Evolutionary conservation across 225 moss, liverwort and hornwort genomes (phyloP), one percentile per base, ranked within the genome.

Genomic region (Polytrichum formosum): DNA sequence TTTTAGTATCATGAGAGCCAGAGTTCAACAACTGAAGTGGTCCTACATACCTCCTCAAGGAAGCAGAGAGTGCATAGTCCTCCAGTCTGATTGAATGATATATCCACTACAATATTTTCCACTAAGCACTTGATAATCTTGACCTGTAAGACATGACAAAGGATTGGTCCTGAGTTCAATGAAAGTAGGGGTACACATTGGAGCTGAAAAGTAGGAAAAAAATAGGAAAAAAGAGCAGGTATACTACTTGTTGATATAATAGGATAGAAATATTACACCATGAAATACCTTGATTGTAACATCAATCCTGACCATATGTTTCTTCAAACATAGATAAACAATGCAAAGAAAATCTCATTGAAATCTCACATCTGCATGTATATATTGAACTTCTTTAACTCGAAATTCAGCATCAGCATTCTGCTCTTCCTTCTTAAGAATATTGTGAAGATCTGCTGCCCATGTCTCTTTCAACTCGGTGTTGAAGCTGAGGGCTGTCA

Each of bases 1-100:
- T 21, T 6, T 23, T 20, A 9, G 58, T 58, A 58, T 6, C 58
- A 58, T 58, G 13, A 21, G 58, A 58, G 58, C 6, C 26, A 56
- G 65, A 58, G 8, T 56, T 26, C 28, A 66, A 53, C 22, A 54
- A 54, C 67, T 28, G 28, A 28, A 22, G 17, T 28, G 17, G 17
- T 28, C 6, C 54, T 27, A 46, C 76, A 87, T 71, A 92, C 96
- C 93, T 86, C 74, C 65, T 96, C 93, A n/a, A 96, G 91, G 70
- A 96, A 93, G 78, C 77, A 86, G 61, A 92, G 84, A 63, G 93
- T 96, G 72, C 75, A 84, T 17, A 92, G 65, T 35, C 96, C 93
- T 65, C 96, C 96, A 71, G 79, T 81, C 67, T 92, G 93, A 66
- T 91, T 90, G 74, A 96, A 96, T 37, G 96, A 96, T 66, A 96